Evolutionary conservation across 2,329 filamentous ascomycete species (phyloP).

Genomic region (Pseudogymnoascus sp.): DNA sequence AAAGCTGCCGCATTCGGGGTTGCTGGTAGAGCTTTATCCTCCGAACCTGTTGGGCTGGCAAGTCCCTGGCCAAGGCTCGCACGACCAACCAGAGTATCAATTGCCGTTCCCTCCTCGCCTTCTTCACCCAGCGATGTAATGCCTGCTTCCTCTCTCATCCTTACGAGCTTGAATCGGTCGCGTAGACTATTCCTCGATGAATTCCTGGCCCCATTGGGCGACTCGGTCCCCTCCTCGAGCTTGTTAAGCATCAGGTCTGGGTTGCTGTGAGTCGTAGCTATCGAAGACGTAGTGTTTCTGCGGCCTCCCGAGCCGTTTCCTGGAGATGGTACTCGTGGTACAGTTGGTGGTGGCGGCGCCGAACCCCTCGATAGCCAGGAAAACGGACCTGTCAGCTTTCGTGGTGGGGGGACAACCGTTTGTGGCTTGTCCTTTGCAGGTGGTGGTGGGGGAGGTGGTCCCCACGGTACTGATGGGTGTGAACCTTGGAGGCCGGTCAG

Average conservation of each 20-base stretch:
- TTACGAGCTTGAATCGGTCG: slow-evolving; percentile 71
- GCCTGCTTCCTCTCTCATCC: slow-evolving; percentile 66
- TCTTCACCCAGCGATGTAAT: slow-evolving; percentile 48
- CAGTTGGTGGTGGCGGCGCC: slow-evolving; percentile 47
- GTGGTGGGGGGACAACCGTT: slow-evolving; percentile 33
- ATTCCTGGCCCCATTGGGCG: slow-evolving; percentile 35
- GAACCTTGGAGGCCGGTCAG: slow-evolving; percentile 65
- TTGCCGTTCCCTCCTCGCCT: slow-evolving; percentile 31
- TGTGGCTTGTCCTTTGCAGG: slow-evolving; percentile 18
- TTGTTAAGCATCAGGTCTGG: slow-evolving; percentile 71
- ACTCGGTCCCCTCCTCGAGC: slow-evolving; percentile 71
- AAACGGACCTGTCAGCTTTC: slow-evolving; percentile 84
- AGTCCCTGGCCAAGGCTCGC: slow-evolving; percentile 34
- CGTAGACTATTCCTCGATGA: slow-evolving; percentile 58
- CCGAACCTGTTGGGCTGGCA: slow-evolving; percentile 33
- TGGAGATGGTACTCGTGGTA: slow-evolving; percentile 22
- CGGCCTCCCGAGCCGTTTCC: slow-evolving; percentile 34
- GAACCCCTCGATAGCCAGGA: slow-evolving; percentile 72
- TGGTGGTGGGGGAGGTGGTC: slow-evolving; percentile 41
- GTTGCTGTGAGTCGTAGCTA: slow-evolving; percentile 72
- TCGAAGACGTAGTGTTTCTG: slow-evolving; percentile 72
- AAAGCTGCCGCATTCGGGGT: slow-evolving; percentile 54
- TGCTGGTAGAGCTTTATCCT: slow-evolving; percentile 24
- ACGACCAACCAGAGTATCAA: slow-evolving; percentile 35
- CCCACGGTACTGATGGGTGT: slow-evolving; percentile 68